These are phyloP conservation scores for Wickerhamomyces queroliae DNA, from an alignment of 805 yeast species.

Conservation along the genomic window DNA sequence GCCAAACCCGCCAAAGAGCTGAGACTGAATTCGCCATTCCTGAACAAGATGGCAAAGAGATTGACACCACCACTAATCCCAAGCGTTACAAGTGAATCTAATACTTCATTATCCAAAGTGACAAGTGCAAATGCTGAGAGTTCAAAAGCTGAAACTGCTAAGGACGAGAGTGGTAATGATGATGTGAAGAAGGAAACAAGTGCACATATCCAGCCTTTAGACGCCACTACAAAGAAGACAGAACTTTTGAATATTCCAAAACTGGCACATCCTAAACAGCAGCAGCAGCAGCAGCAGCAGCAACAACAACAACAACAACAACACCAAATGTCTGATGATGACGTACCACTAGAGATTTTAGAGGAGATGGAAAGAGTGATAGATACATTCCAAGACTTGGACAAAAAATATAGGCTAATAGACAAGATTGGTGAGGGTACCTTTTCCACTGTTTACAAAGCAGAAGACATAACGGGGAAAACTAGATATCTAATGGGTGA, in stretches of 20 bases:
- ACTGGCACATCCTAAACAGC: too few relatives aligned
- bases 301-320: too few relatives aligned
- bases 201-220: too few relatives aligned
- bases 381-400: constrained; percentile 47
- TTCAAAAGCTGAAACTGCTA: too few relatives aligned
- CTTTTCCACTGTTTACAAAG: constrained; percentile 80
- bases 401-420: constrained; percentile 25
- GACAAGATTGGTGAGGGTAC: constrained; percentile 79
- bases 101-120: too few relatives aligned
- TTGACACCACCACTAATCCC: constrained; percentile 1
- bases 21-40: constrained; percentile 15
- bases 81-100: too few relatives aligned
- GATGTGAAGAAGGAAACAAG: too few relatives aligned
- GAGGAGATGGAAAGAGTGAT: constrained; percentile 54
- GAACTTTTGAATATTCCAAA: too few relatives aligned
- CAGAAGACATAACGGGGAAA: constrained; percentile 39
- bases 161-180: too few relatives aligned
- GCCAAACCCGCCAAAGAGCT: constrained; percentile 5
- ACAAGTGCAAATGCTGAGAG: too few relatives aligned
- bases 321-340: constrained; percentile 43
- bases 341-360: constrained; percentile 44
- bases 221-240: too few relatives aligned
- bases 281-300: too few relatives aligned
- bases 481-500: constrained; percentile 29
- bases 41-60: not conserved